Evolutionary conservation across 192 early-diverging fungal genomes (phyloP).

Genomic region (Diversispora epigaea): DNA sequence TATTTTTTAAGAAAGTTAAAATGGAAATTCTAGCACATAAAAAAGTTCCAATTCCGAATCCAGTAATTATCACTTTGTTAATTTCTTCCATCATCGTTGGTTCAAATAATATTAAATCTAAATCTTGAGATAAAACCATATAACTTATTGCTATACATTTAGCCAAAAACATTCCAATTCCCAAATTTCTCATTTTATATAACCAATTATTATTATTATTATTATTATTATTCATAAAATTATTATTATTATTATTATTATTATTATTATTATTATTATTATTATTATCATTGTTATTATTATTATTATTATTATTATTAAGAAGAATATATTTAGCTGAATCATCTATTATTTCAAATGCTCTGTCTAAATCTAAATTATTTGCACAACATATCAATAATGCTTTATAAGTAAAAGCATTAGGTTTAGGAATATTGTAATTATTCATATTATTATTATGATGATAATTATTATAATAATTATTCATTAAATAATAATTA

Average conservation of each 20-base stretch:
- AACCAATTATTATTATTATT: neutral
- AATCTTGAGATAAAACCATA: neutral
- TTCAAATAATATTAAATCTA: neutral
- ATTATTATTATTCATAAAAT: neutral
- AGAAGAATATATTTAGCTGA: neutral
- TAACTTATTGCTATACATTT: constrained; percentile 1
- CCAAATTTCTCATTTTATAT: neutral
- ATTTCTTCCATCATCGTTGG: neutral
- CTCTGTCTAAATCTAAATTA: neutral
- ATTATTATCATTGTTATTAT: too few species aligned
- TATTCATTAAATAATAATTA: neutral
- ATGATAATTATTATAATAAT: neutral
- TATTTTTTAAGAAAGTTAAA: constrained; percentile 1
- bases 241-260: too few species aligned
- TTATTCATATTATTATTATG: too few species aligned
- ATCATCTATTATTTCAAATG: constrained; percentile 1
- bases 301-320: too few species aligned
- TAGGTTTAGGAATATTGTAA: too few species aligned
- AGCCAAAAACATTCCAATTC: neutral
- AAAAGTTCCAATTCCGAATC: constrained; percentile 1
- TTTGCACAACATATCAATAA: neutral
- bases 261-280: too few species aligned
- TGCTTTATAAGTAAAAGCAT: constrained; percentile 11
- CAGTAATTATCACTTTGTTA: neutral
- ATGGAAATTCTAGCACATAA: neutral